Evolutionary conservation across 2,329 filamentous ascomycete genomes (phyloP), one percentile per base, ranked within the genome.

Genomic region (Colletotrichum tofieldiae): DNA sequence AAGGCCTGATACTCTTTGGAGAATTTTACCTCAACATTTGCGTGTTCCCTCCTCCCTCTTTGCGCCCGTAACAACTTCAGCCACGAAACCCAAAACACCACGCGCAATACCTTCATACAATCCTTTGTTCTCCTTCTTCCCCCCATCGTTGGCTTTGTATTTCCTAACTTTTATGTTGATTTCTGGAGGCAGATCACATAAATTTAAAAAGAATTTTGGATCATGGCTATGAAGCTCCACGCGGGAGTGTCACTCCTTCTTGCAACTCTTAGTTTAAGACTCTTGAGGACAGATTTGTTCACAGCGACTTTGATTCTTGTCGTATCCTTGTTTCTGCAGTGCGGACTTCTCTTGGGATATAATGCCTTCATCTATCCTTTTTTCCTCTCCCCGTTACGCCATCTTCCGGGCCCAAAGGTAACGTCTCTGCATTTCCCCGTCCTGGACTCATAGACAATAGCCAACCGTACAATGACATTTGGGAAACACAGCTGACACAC

Each of bases 401-500:
- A 84, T 61, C 74, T 87, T 1, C 85, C 85, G 0, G 84, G 84
- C 0, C 85, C 85, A 20, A 82, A 80, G 76, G 84, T 85, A 74
- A 74, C 11, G 74, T 16, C 12, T 14, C 5, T 23, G 7, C 18
- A 32, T 12, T 11, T 14, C 41, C 32, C 9, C 16, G n/a, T 37
- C 12, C 37, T 5, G 12, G 35, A 7, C 14, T 12, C 7, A 12
- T 35, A 14, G 20, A 14, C 12, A 29, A 18, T 9, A 43, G 26
- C 18, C 9, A 62, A 23, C 2, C 5, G 12, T 20, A 11, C 20
- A 32, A 18, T 2, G 0, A 11, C 1, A 6, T 12, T 12, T 8
- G 11, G 9, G 5, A 18, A n/a, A 11, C 7, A 43, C 20, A 8
- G 18, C 47, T 52, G 9, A 64, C 4, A n/a, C 9, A 23, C 20